Conservation (phyloP, 2,329 filamentous ascomycete species). For the Scolecobasidium constrictum region DNA sequence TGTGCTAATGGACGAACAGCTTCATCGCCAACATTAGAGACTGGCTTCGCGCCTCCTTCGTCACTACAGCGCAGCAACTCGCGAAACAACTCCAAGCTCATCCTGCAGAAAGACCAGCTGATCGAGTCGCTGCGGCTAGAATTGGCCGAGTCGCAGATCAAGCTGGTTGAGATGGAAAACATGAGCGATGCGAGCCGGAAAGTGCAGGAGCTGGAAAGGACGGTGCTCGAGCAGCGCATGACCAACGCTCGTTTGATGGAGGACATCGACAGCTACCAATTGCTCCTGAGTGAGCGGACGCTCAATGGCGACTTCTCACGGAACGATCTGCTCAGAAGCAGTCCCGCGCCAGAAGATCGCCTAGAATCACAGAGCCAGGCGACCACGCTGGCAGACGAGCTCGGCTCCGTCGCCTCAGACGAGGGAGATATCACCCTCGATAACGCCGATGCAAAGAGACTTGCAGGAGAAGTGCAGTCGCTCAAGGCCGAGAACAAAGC, state of each 20-base stretch:
- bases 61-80: conserved; percentile 82
- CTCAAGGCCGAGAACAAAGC: conserved; percentile 95
- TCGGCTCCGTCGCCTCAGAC: conserved; percentile 38
- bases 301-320: conserved; percentile 86
- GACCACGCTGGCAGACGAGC: conserved; percentile 20
- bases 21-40: conserved; percentile 58
- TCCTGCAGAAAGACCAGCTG: conserved; percentile 91
- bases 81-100: conserved; percentile 75
- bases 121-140: conserved; percentile 89
- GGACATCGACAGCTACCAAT: conserved; percentile 96
- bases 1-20: conserved; percentile 7
- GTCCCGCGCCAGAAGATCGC: conserved; percentile 23
- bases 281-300: conserved; percentile 88
- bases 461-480: conserved; percentile 69
- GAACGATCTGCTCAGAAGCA: conserved; percentile 61
- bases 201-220: conserved; percentile 79
- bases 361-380: conserved; percentile 12
- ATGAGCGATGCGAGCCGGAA: conserved; percentile 62
- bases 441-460: conserved; percentile 36
- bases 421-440: conserved; percentile 45
- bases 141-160: conserved; percentile 89
- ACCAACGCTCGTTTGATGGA: conserved; percentile 94
- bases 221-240: conserved; percentile 86
- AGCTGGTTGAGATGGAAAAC: conserved; percentile 88
- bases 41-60: conserved; percentile 72